A percentile compares a stretch with the other conserved stretches of the same genome.
Conservation (phyloP, 2,329 filamentous ascomycete genomes). For the Ascochyta clinopodiicola region DNA sequence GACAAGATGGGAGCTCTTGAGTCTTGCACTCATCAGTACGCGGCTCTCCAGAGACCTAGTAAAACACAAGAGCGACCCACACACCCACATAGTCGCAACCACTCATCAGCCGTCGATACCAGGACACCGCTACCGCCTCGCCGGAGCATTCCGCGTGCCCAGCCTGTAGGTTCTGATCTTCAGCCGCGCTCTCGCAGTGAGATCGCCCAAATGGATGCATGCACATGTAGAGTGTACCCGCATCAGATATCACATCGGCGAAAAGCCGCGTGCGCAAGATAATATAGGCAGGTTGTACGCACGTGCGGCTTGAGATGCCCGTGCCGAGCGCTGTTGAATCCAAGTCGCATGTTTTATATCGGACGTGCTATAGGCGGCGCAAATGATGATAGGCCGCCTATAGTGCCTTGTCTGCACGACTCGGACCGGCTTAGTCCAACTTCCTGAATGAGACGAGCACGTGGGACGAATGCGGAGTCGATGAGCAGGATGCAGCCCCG, state of each 20-base stretch:
- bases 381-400: conserved; percentile 16
- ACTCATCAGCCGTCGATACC: too few species aligned
- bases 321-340: not conserved
- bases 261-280: not conserved
- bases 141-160: not conserved
- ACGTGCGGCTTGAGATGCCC: not conserved
- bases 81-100: too few species aligned
- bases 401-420: conserved; percentile 12
- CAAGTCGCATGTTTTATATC: not conserved
- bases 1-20: too few species aligned
- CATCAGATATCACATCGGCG: not conserved
- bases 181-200: too few species aligned
- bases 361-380: not conserved
- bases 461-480: conserved; percentile 2
- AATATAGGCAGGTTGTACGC: not conserved
- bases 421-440: conserved; percentile 8
- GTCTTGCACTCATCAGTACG: too few species aligned
- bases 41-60: too few species aligned
- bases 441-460: conserved; percentile 6
- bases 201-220: not conserved
- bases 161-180: not conserved
- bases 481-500: conserved; percentile 7
- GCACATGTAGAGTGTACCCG: not conserved
- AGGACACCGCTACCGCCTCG: too few species aligned
- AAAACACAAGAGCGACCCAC: too few species aligned